Evolutionary conservation across 257 asterid genomes (phyloP), one percentile per base, ranked within the genome.

Genomic region (Orobanche coerulescens): DNA sequence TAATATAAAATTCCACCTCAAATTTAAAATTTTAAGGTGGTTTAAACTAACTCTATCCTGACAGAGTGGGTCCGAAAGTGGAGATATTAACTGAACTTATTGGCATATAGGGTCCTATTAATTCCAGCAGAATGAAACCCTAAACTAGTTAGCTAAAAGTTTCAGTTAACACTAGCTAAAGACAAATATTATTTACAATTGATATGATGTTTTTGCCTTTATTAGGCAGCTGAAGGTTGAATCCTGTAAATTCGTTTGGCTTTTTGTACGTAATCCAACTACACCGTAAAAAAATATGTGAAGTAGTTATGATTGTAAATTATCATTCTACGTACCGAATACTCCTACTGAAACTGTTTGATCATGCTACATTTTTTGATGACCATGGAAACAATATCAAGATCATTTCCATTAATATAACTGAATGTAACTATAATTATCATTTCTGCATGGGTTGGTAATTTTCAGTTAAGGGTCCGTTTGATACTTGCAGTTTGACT

Each of bases 401-500:
- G 22, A 16, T 47, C 43, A 6, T 10, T 23, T 19, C 22, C 8
- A 12, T 12, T 13, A 44, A 54, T 31, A 23, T 37, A 30, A 40
- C 8, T 16, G 66, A 30, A 47, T 13, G 43, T 42, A 10, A 23
- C 19, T 13, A 4, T 14, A 54, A 43, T 16, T 14, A 26, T 51
- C 36, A 25, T 18, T 47, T 5, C 5, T 61, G 1, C 37, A 0
- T 46, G 28, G 40, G 70, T 22, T 70, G 2, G 18, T 61, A 37
- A 2, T 44, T 43, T 57, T 26, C 18, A 11, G n/a, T 15, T 15
- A 12, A 25, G 44, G 71, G 36, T 40, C 30, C 19, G 25, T 37
- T 54, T 65, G 62, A 53, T 46, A 15, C 63, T 36, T 67, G 64
- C 64, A 14, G 64, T 48, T 12, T 34, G 16, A 37, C 26, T 23